Evolutionary conservation across 176 grass and related monocot species (phyloP).

Genomic region (Aegilops umbellulata): DNA sequence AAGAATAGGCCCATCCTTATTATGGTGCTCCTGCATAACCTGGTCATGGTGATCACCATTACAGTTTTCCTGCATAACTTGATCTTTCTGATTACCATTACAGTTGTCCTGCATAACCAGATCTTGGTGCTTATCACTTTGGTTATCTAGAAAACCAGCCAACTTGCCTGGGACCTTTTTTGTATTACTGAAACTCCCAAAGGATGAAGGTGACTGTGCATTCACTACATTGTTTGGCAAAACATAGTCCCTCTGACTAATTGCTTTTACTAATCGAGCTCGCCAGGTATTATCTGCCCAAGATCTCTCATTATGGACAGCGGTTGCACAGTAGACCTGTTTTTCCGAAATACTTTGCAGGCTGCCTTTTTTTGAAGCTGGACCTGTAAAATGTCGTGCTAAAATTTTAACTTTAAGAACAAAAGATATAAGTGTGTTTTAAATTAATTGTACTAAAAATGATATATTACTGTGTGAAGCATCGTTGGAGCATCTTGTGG

Average conservation of each 20-base stretch:
- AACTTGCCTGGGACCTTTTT: conserved; percentile 21
- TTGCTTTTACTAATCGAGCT: conserved; percentile 43
- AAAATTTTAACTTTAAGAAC: neutral
- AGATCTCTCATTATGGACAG: conserved; percentile 34
- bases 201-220: conserved; percentile 9
- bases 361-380: conserved; percentile 24
- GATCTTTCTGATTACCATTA: conserved; percentile 22
- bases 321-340: conserved; percentile 23
- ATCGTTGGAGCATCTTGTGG: conserved; percentile 32
- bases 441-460: conserved; percentile 13
- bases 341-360: conserved; percentile 38
- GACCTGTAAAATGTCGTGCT: conserved; percentile 29
- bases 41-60: conserved; percentile 19
- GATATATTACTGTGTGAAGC: conserved; percentile 29
- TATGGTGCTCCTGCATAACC: conserved; percentile 12
- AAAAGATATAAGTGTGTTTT: neutral
- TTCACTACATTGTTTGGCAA: conserved; percentile 29
- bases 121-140: conserved; percentile 25
- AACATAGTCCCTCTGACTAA: conserved; percentile 29
- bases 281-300: conserved; percentile 43
- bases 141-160: conserved; percentile 11
- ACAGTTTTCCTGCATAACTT: conserved; percentile 19
- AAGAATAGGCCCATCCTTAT: conserved; percentile 19
- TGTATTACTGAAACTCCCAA: conserved; percentile 15
- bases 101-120: conserved; percentile 19